Evolutionary conservation across 768 basidiomycete genomes (phyloP).

Genomic region (Russula sp.): DNA sequence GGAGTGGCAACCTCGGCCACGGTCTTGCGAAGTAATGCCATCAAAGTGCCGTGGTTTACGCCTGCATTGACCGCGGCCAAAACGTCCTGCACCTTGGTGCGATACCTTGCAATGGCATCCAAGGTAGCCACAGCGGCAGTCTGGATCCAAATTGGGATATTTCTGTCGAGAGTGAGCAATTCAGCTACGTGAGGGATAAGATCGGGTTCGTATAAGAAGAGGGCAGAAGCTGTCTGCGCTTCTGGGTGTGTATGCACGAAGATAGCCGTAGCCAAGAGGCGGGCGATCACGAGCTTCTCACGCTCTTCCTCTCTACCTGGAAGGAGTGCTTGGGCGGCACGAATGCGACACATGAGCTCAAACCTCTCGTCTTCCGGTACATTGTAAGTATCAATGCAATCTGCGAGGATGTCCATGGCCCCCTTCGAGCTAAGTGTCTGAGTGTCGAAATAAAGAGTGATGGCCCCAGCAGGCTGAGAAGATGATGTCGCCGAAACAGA

Average conservation of each 20-base stretch:
- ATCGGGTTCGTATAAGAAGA: slow-evolving; percentile 95
- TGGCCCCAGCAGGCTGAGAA: slow-evolving; percentile 37
- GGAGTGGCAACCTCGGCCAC: slow-evolving; percentile 63
- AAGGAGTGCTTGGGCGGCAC: slow-evolving; percentile 64
- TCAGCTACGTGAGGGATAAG: slow-evolving; percentile 84
- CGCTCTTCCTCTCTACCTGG: slow-evolving; percentile 53
- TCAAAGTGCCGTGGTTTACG: slow-evolving; percentile 91
- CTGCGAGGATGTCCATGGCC: slow-evolving; percentile 71
- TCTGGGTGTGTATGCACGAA: slow-evolving; percentile 86
- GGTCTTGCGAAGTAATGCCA: slow-evolving; percentile 81
- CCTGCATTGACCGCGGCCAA: slow-evolving; percentile 88
- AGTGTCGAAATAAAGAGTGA: slow-evolving; percentile 56
- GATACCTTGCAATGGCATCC: slow-evolving; percentile 83
- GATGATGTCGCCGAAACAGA: slow-evolving; percentile 31
- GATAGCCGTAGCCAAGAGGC: slow-evolving; percentile 83
- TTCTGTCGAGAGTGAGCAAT: slow-evolving; percentile 72
- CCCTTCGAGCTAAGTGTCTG: slow-evolving; percentile 51
- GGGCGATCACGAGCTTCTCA: slow-evolving; percentile 71
- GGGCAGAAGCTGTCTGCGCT: slow-evolving; percentile 62
- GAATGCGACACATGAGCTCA: slow-evolving; percentile 80
- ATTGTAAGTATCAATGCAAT: slow-evolving; percentile 55
- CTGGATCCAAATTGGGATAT: slow-evolving; percentile 65
- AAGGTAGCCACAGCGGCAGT: slow-evolving; percentile 83
- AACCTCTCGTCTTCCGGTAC: slow-evolving; percentile 81
- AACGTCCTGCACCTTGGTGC: slow-evolving; percentile 78